Base-by-base conservation (phyloP, 2,329 filamentous ascomycete genomes). In the Pseudogymnoascus sp. region DNA sequence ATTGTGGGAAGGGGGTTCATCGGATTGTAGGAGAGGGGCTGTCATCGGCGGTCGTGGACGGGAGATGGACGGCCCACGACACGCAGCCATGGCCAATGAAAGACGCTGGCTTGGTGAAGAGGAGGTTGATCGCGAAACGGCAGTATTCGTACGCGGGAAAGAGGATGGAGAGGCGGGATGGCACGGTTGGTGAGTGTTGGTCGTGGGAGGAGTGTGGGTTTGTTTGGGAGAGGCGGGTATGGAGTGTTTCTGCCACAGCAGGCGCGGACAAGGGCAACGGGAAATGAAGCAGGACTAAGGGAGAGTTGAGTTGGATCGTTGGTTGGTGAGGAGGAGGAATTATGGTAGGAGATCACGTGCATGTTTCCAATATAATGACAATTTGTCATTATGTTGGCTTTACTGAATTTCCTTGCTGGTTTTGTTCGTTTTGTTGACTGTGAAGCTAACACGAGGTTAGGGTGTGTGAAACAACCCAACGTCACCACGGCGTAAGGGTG, bases 201-300 rank as follows among this genome's bases (percentile, higher is more conserved):
- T 54, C 28, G 25, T 6, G 9, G 9, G 28, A 33, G 11, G 6
- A 33, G 7, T 11, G 47, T 54, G 9, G n/a, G 47, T 54, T 54
- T 54, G 28, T 54, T 54, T 54, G 28, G 47, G 47, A 33, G 47
- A 9, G 28, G n/a, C 16, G 16, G 28, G 28, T 20, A 33, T 18
- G 47, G n/a, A 2, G 9, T 54, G 16, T 54, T 54, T 14, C 25
- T 20, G 25, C 28, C 25, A 18, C 4, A 33, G 47, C 33, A 54
- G 47, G 47, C 47, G 47, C 47, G 28, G n/a, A 33, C 8, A 54
- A 4, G 18, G 18, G 2, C 18, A 18, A 18, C 2, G 47, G 47
- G 28, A 54, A 54, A 54, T 54, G 47, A 54, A 54, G 47, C 33
- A 54, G 47, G 47, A 28, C n/a, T 33, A 25, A 43, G 11, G 39